A percentile compares a stretch with the other conserved stretches of the same genome.
Evolutionary conservation across 75 land plant species (phyloP).

Genomic region (Picea glauca): DNA sequence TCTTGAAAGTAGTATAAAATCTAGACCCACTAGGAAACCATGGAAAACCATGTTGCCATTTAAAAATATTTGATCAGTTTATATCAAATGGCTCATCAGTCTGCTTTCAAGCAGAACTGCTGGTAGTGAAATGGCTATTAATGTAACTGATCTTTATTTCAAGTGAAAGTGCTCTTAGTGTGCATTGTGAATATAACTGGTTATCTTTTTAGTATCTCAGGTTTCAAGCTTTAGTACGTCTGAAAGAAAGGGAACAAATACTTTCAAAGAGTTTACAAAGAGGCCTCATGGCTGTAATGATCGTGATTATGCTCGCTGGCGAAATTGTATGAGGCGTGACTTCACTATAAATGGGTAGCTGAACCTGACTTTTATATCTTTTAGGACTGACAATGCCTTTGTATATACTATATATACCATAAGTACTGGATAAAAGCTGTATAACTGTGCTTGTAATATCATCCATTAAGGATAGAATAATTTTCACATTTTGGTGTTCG

Average conservation of each 20-base stretch:
- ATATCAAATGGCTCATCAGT: neutral
- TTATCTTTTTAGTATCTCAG: conserved; percentile 22
- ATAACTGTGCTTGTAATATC: neutral
- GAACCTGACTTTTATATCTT: neutral
- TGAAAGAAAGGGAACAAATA: conserved; percentile 18
- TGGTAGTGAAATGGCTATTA: too few species aligned
- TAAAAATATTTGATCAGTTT: neutral
- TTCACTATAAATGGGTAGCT: conserved; percentile 92
- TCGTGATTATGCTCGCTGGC: conserved; percentile 73
- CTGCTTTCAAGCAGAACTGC: too few species aligned
- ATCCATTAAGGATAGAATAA: neutral
- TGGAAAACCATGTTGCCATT: neutral
- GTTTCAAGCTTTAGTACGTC: conserved; percentile 90
- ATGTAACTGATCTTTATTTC: neutral
- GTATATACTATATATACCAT: neutral
- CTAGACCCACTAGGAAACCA: neutral
- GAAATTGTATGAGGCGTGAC: conserved; percentile 78
- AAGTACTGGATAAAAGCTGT: neutral
- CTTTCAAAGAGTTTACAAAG: conserved; percentile 10
- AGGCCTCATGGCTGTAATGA: conserved; percentile 35
- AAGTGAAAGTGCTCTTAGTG: neutral
- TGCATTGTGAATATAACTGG: neutral
- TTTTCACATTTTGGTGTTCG: neutral
- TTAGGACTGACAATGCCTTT: neutral
- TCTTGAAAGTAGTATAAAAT: neutral